These are phyloP conservation scores for Amaranthus cruentus DNA, from an alignment of 148 eudicot genomes.

Conservation along the genomic window DNA sequence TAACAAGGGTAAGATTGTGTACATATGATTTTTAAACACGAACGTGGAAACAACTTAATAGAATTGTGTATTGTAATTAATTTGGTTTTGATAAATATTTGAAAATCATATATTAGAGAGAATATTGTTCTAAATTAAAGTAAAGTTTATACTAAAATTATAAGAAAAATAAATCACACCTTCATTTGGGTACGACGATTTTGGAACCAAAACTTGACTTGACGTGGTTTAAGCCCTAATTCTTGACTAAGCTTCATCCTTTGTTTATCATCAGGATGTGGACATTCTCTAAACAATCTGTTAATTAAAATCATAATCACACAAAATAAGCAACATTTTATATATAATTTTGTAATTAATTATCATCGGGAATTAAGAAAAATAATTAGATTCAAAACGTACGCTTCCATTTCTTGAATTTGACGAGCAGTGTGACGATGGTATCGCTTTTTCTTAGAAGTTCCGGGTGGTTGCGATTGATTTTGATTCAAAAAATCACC, in stretches of 20 bases:
- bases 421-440: conserved; percentile 94
- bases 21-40: no score
- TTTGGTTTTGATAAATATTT: no score
- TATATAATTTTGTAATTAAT: not conserved
- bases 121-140: no score
- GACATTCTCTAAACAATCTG: conserved; percentile 87
- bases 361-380: not conserved
- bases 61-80: no score
- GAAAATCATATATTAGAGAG: no score
- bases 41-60: no score
- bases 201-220: conserved; percentile 99
- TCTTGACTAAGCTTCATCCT: conserved; percentile 87
- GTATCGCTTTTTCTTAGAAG: conserved; percentile 78
- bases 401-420: conserved; percentile 99
- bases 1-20: no score
- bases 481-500: conserved; percentile 12
- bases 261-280: conserved; percentile 97
- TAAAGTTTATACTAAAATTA: no score
- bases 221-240: conserved; percentile 83
- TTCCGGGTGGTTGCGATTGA: conserved; percentile 24
- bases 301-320: not conserved
- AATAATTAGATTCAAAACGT: conserved; percentile 4
- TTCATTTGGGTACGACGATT: conserved; percentile 97
- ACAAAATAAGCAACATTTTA: not conserved
- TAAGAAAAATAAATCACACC: conserved; percentile 32